Evolutionary conservation across 2,329 filamentous ascomycete species (phyloP).

Genomic region (Alternaria brassicicola): DNA sequence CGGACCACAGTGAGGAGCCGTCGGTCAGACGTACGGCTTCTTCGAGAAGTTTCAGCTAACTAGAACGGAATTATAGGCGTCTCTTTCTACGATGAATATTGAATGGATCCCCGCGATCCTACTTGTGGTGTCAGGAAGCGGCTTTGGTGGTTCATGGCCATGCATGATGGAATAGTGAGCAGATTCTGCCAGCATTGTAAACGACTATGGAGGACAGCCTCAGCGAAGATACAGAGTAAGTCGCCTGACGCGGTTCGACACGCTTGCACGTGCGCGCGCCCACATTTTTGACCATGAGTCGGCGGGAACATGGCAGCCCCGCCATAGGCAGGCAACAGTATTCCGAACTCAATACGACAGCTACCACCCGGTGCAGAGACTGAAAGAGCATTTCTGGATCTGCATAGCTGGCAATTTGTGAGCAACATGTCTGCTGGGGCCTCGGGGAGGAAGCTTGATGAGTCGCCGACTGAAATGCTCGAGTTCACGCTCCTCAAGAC

Average conservation of each 20-base stretch:
- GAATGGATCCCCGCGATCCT: background rate
- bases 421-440: conserved; percentile 16
- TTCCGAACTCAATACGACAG: background rate
- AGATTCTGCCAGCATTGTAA: background rate
- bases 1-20: background rate
- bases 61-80: too few species aligned
- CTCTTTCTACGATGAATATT: background rate
- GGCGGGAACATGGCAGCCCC: conserved; percentile 8
- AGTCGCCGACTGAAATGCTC: conserved; percentile 51
- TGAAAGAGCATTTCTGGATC: background rate
- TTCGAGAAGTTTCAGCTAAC: background rate
- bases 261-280: conserved; percentile 19
- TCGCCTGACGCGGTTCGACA: conserved; percentile 10
- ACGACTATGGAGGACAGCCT: background rate
- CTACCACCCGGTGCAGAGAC: background rate
- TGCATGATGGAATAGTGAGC: background rate
- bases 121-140: background rate
- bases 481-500: conserved; percentile 53
- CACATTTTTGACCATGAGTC: conserved; percentile 10
- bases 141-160: background rate
- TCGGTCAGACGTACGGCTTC: background rate
- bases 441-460: conserved; percentile 19
- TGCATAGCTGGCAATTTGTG: background rate
- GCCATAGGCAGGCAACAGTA: conserved; percentile 3
- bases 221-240: background rate